Percentiles rank a stretch among this genome's conserved stretches.
phyloP scores from a whole-genome alignment of 2,329 filamentous ascomycete genomes.

The Colletotrichum sansevieriae region DNA sequence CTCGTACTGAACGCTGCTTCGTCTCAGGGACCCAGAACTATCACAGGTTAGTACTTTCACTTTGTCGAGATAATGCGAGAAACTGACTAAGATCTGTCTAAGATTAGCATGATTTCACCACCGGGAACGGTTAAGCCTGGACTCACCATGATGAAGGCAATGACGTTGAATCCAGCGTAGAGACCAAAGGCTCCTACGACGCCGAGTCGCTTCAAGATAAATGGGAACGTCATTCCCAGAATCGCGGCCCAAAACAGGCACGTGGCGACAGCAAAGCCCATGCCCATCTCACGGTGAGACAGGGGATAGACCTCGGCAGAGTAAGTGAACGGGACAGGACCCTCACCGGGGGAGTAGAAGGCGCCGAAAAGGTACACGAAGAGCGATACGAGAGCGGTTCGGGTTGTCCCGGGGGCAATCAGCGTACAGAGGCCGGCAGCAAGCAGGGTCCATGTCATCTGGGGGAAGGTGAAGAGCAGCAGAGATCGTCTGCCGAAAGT shows the following conservation, averaged over 20 bases:
- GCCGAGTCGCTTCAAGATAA: slow-evolving; percentile 61
- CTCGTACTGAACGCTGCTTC: slow-evolving; percentile 51
- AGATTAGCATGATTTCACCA: too few species aligned
- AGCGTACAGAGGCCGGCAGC: slow-evolving; percentile 68
- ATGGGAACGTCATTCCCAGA: slow-evolving; percentile 73
- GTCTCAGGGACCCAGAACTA: slow-evolving; percentile 71
- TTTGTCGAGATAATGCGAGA: too few species aligned
- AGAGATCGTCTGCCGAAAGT: slow-evolving; percentile 67
- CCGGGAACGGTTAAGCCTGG: too few species aligned
- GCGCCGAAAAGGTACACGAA: slow-evolving; percentile 49
- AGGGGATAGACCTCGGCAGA: slow-evolving; percentile 78
- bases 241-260: slow-evolving; percentile 73
- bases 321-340: slow-evolving; percentile 77
- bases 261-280: slow-evolving; percentile 77
- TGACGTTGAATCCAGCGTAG: slow-evolving; percentile 68
- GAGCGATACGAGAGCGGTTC: slow-evolving; percentile 64
- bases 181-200: slow-evolving; percentile 61
- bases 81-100: too few species aligned
- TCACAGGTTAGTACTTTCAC: too few species aligned
- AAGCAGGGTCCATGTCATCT: slow-evolving; percentile 71
- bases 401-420: slow-evolving; percentile 50
- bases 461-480: slow-evolving; percentile 69
- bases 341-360: slow-evolving; percentile 61
- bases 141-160: slow-evolving; percentile 65
- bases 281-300: slow-evolving; percentile 78